phyloP scores from a whole-genome alignment of 2,329 filamentous ascomycete genomes.

The Arthrobotrys entomopaga region DNA sequence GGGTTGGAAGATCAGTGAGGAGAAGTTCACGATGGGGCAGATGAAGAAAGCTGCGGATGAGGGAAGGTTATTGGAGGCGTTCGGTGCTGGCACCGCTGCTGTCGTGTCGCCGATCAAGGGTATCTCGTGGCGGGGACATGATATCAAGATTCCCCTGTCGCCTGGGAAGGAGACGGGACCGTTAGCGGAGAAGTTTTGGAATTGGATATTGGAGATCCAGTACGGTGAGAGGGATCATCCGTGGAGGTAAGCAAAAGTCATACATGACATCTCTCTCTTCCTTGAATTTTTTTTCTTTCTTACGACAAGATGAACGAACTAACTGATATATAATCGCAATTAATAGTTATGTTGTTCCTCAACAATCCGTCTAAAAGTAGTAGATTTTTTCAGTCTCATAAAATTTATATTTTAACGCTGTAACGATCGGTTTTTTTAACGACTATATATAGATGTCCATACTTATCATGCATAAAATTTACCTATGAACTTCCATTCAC shows the following conservation, averaged over 20 bases:
- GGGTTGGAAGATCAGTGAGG: conserved; percentile 88
- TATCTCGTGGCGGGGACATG: conserved; percentile 83
- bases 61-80: conserved; percentile 88
- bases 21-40: conserved; percentile 91
- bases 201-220: conserved; percentile 95
- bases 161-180: conserved; percentile 87
- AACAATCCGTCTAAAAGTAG: conserved; percentile 7
- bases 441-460: conserved; percentile 3
- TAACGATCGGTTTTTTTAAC: conserved; percentile 3
- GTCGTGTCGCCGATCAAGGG: conserved; percentile 89
- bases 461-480: not conserved
- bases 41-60: conserved; percentile 82
- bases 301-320: no score
- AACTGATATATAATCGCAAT: no score
- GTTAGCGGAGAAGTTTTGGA: conserved; percentile 86
- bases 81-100: conserved; percentile 91
- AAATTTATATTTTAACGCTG: conserved; percentile 3
- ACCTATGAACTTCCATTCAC: no score
- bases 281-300: not conserved
- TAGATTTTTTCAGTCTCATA: not conserved
- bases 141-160: conserved; percentile 83
- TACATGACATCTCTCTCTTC: conserved; percentile 26
- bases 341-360: conserved; percentile 32
- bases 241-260: conserved; percentile 92
- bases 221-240: conserved; percentile 92